Conservation (phyloP, 2,329 filamentous ascomycete genomes). For the Neonectria sp. region DNA sequence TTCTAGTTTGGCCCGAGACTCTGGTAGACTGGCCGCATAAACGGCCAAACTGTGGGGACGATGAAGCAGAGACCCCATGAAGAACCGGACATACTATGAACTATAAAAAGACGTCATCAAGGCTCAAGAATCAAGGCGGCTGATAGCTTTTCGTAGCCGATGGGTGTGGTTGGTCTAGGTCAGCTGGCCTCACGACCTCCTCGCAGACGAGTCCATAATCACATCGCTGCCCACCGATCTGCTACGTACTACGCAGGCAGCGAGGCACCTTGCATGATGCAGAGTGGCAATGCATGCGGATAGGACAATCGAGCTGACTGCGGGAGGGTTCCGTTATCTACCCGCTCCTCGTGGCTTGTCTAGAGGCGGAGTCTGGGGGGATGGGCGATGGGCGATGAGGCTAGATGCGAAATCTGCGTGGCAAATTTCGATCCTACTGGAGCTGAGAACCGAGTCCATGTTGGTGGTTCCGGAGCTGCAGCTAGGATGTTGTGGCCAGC, state of each 20-base stretch:
- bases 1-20: neutral
- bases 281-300: slow-evolving; percentile 41
- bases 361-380: slow-evolving; percentile 17
- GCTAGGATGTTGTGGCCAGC: neutral
- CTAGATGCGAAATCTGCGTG: slow-evolving; percentile 17
- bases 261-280: slow-evolving; percentile 37
- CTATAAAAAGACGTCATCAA: slow-evolving; percentile 16
- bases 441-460: slow-evolving; percentile 16
- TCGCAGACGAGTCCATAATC: slow-evolving; percentile 34
- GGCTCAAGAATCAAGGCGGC: neutral
- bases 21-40: slow-evolving; percentile 5
- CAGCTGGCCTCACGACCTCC: slow-evolving; percentile 28
- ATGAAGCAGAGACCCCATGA: neutral
- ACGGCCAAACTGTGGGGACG: slow-evolving; percentile 17
- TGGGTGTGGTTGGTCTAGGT: slow-evolving; percentile 30
- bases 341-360: neutral
- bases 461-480: slow-evolving; percentile 23
- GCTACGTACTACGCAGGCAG: slow-evolving; percentile 11
- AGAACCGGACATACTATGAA: neutral
- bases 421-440: slow-evolving; percentile 15
- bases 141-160: neutral
- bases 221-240: slow-evolving; percentile 27
- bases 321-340: slow-evolving; percentile 11
- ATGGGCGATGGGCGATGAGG: slow-evolving; percentile 8
- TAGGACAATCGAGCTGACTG: slow-evolving; percentile 28